phyloP scores from a whole-genome alignment of 805 yeast genomes.

The Saturnispora silvae region DNA sequence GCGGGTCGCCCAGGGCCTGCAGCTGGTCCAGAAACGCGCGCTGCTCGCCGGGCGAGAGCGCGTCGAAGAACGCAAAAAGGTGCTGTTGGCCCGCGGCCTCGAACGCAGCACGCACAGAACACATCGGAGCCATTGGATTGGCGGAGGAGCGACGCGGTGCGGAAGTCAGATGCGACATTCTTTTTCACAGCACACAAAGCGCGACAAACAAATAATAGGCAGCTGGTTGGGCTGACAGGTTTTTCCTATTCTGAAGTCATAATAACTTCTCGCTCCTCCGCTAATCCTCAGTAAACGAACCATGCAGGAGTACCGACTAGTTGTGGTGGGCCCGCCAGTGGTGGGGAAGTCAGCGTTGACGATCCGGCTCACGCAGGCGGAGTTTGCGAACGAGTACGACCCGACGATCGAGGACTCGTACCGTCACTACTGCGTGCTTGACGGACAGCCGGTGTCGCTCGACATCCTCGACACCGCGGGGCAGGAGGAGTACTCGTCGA shows the following conservation, averaged over 20 bases:
- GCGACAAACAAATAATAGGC: too few relatives aligned
- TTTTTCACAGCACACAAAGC: too few relatives aligned
- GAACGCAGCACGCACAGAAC: too few relatives aligned
- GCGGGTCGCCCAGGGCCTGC: conserved; percentile 32
- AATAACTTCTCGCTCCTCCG: too few relatives aligned
- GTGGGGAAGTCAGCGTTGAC: conserved; percentile 97
- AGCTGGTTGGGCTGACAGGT: neutral
- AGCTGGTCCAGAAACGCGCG: conserved; percentile 35
- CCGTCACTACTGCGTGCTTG: conserved; percentile 79
- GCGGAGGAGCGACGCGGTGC: too few relatives aligned
- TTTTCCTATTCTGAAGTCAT: too few relatives aligned
- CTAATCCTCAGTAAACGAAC: too few relatives aligned
- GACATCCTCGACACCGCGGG: conserved; percentile 98
- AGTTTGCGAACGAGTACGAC: conserved; percentile 94
- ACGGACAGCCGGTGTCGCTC: conserved; percentile 61
- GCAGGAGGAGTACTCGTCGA: conserved; percentile 91
- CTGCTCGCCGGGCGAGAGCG: conserved; percentile 28
- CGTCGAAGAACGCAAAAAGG: conserved; percentile 39
- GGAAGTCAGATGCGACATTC: too few relatives aligned
- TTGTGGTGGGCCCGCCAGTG: conserved; percentile 98
- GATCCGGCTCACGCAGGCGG: conserved; percentile 87
- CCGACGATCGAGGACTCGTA: conserved; percentile 94
- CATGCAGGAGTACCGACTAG: conserved; percentile 70
- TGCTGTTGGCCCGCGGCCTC: conserved; percentile 42
- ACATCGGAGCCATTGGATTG: too few relatives aligned